Evolutionary conservation across 2,329 filamentous ascomycete genomes (phyloP), one percentile per base, ranked within the genome.

Genomic region (Claviceps monticola): DNA sequence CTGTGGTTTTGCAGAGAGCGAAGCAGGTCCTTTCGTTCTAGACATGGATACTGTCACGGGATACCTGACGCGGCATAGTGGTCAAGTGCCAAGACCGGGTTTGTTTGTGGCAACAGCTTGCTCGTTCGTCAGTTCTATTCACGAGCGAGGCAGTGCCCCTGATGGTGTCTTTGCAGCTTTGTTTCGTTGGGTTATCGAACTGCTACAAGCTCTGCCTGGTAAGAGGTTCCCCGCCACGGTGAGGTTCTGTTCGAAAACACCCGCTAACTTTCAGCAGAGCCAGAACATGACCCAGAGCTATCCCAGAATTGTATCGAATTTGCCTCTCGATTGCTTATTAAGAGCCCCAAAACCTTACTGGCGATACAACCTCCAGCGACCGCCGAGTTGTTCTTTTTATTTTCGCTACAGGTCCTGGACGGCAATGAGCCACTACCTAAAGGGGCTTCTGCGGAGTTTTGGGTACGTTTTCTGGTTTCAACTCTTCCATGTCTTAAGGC

Each of bases 11-110:
- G 82, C 82, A 1, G 88, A 94, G 64, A 76, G 74, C 0, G 77
- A 81, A 26, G 79, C 84, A 3, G 87, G 87, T 0, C 84, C 86
- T 1, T 91, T 93, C 59, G 86, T 90, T 8, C 80, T 94, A 54
- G 76, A 83, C 2, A 74, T 84, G 0, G 69, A 74, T 0, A 73
- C 80, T 56, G 79, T 86, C n/a, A 78, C 82, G 11, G 73, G 80
- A 43, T 84, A 86, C 62, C 73, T 93, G 46, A 72, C 76, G 3
- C 76, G 75, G 49, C 76, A 82, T 21, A 71, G 68, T 1, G 67
- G 76, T 39, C 68, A 76, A n/a, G 84, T 78, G 9, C 82, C 83
- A 13, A 74, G 84, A 46, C 72, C 88, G 39, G 84, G 84, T 2
- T 75, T 78, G 4, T 73, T 90, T 9, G 77, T 93, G 34, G 81